Base-by-base conservation (phyloP, 2,329 filamentous ascomycete species). In the Fusarium tjaetaba region DNA sequence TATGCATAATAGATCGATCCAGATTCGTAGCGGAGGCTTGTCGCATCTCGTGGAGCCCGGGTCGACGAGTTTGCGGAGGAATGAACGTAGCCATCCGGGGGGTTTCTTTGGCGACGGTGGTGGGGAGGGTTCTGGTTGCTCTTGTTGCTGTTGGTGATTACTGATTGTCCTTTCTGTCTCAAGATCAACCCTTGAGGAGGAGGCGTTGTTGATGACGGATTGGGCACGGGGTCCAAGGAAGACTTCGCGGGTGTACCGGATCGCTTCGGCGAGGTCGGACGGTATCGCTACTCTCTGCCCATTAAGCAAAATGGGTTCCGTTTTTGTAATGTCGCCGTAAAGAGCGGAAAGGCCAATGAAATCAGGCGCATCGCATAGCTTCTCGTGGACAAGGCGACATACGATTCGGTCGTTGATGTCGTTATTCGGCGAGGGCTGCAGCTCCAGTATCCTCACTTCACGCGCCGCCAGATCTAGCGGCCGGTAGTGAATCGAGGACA, bases 161-260 rank as follows among this genome's bases (percentile, higher is more conserved):
- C 32, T 57, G 26, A 34, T 28, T 20, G 61, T 58, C 14, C 10
- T n/a, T 26, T 71, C 39, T 36, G 52, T 24, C n/a, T 71, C 52
- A 24, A 75, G 67, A 49, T 74, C 46, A 4, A 70, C n/a, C 18
- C 61, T 65, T 4, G 73, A 76, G 7, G 63, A 63, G 24, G 63
- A 51, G 36, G 62, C 20, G 58, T 26, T 43, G 30, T 65, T 45
- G 52, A 66, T 58, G 34, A 46, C 66, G 26, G n/a, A 51, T n/a
- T 58, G 56, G 24, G 56, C 56, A 6, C 66, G 61, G n/a, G 73
- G 52, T 34, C 64, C 61, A 28, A 76, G 59, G 34, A 76, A 76
- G 55, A 76, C 72, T 38, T 76, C 66, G 32, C 74, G 74, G 39
- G 76, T 68, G 43, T 76, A 72, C 38, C 74, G 74, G n/a, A 76